Base-by-base conservation (phyloP, 352 stramenopile species). In the Chrysophaeum taylorii region DNA sequence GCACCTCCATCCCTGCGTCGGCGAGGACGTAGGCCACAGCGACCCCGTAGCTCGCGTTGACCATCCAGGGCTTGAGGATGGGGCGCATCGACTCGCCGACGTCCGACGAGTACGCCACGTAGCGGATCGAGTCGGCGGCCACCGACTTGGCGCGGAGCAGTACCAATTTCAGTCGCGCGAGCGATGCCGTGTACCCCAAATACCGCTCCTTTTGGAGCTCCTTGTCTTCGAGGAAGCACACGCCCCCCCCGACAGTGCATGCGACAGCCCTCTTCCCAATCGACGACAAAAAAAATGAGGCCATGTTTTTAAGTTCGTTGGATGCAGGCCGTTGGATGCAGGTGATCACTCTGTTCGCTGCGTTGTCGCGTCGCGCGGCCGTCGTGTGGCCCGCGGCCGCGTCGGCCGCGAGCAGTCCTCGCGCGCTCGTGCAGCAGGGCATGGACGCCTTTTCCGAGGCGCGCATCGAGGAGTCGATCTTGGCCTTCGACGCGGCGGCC, bases 81-180 rank as follows among this genome's bases (percentile, higher is more conserved):
- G 70, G 70, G 5, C 70, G 70, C 35, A 74, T 67, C 15, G 62
- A 41, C 63, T 74, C 70, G 41, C 62, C 70, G 0, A 74, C 70
- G 33, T 74, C 70, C 29, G 36, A 63, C n/a, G 62, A 71, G 37
- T 68, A 74, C 27, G 70, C 70, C 36, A 74, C 64, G 64, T 74
- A 74, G 42, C 70, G 62, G 9, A 27, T 42, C 31, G 43, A 42
- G n/a, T 71, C 70, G 48, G 39, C 57, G 33, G 36, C 57, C 9
- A 2, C 14, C 57, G 57, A 14, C 57, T 42, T 66, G 57, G 5
- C 57, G 9, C 12, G 27, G 7, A 60, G 25, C 48, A 60, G 18
- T 9, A 60, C 48, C 5, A 60, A 4, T 25, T 60, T 60, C 5
- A 60, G 25, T 5, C 57, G 31, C 57, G 57, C 57, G 14, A 66